Evolutionary conservation across 306 rosid species (phyloP).

Genomic region (Malus sylvestris): DNA sequence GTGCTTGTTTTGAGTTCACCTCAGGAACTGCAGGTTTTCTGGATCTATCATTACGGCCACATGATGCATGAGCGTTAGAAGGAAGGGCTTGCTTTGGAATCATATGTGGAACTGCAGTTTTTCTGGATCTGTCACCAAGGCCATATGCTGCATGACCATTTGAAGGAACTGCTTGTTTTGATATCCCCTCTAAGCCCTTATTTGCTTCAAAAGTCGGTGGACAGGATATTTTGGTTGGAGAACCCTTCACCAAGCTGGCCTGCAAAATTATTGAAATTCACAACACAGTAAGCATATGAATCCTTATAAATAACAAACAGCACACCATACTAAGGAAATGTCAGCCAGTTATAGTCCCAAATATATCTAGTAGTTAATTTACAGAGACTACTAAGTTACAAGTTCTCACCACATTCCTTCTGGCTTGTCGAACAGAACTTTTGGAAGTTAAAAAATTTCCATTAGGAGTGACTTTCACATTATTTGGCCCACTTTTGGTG

Average conservation of each 20-base stretch:
- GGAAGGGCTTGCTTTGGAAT: conserved; percentile 5
- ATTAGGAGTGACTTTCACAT: conserved; percentile 26
- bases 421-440: conserved; percentile 35
- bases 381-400: conserved; percentile 13
- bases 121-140: conserved; percentile 11
- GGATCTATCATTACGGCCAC: conserved; percentile 5
- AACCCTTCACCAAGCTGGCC: conserved; percentile 34
- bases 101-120: conserved; percentile 15
- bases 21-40: conserved; percentile 17
- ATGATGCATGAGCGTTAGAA: neutral
- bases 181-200: conserved; percentile 20
- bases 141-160: conserved; percentile 1
- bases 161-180: conserved; percentile 13
- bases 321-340: neutral
- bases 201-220: conserved; percentile 23
- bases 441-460: conserved; percentile 37
- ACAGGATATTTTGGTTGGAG: conserved; percentile 15
- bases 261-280: conserved; percentile 25
- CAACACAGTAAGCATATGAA: conserved; percentile 8
- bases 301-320: conserved; percentile 10
- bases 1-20: conserved; percentile 1
- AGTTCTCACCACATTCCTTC: conserved; percentile 59
- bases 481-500: conserved; percentile 23
- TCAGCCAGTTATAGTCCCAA: neutral
- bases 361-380: neutral